Conservation (phyloP, 768 basidiomycete species). For the Mycena amicta region DNA sequence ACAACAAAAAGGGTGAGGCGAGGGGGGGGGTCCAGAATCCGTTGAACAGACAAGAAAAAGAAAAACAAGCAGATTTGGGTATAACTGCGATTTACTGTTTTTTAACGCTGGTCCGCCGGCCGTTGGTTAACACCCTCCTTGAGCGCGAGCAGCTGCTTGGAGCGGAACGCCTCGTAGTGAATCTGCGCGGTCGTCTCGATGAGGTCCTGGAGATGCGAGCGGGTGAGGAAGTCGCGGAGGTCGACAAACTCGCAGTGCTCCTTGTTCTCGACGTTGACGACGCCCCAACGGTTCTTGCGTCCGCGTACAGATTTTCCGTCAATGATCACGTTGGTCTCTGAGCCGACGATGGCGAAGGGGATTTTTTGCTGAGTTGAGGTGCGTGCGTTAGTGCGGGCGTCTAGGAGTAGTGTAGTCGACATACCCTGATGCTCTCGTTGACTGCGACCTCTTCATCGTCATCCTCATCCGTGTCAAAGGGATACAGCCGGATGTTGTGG, state of each 20-base stretch:
- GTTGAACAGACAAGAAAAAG: neutral
- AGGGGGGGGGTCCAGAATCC: neutral
- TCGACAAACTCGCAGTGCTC: conserved; percentile 98
- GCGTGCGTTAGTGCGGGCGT: too few relatives aligned
- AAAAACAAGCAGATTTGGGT: neutral
- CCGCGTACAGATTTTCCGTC: conserved; percentile 95
- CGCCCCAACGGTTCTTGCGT: conserved; percentile 97
- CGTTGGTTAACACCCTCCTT: conserved; percentile 90
- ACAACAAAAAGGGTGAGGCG: neutral
- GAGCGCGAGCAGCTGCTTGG: conserved; percentile 94
- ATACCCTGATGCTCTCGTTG: conserved; percentile 87
- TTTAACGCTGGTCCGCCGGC: conserved; percentile 44
- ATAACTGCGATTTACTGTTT: neutral
- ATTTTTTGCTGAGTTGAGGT: conserved; percentile 91
- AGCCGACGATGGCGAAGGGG: conserved; percentile 97
- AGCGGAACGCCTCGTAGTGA: conserved; percentile 99
- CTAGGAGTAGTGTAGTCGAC: conserved; percentile 29
- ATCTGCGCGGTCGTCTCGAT: conserved; percentile 99
- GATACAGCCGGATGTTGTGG: conserved; percentile 93
- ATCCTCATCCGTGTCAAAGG: conserved; percentile 94
- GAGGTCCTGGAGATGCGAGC: conserved; percentile 96
- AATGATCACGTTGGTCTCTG: conserved; percentile 92
- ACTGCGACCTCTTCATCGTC: conserved; percentile 91
- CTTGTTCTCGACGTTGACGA: conserved; percentile 97
- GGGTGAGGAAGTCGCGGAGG: conserved; percentile 93